Evolutionary conservation across 352 stramenopile genomes (phyloP).

Genomic region (Plasmopara viticola): DNA sequence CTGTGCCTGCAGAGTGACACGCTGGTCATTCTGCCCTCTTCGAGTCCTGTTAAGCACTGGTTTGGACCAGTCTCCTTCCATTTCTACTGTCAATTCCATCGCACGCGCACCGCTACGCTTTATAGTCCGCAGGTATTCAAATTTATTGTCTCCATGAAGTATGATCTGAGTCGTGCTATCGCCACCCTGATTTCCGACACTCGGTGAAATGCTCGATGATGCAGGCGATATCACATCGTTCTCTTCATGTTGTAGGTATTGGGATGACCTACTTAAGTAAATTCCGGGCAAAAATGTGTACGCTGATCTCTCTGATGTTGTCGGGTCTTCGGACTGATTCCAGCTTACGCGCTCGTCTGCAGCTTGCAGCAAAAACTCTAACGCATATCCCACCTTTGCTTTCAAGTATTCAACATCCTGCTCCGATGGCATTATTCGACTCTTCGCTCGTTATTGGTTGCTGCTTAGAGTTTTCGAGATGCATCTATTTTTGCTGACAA

Average conservation of each 20-base stretch:
- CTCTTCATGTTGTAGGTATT: constrained; percentile 13
- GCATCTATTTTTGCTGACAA: not conserved
- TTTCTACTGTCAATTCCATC: constrained; percentile 72
- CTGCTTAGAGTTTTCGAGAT: not conserved
- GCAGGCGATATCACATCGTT: not conserved
- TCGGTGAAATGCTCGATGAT: not conserved
- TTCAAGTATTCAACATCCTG: constrained; percentile 47
- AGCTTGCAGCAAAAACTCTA: constrained; percentile 51
- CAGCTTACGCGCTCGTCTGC: constrained; percentile 60
- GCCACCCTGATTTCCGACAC: constrained; percentile 14
- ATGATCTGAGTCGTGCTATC: constrained; percentile 37
- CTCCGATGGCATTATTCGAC: constrained; percentile 15
- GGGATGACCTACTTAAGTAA: constrained; percentile 23
- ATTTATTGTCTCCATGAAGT: constrained; percentile 76
- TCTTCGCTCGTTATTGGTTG: not conserved
- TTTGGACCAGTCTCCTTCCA: constrained; percentile 59
- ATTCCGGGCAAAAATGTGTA: constrained; percentile 66
- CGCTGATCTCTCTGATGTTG: constrained; percentile 1
- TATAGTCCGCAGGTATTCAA: constrained; percentile 74
- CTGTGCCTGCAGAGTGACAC: constrained; percentile 51
- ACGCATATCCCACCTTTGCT: constrained; percentile 42
- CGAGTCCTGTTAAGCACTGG: constrained; percentile 70
- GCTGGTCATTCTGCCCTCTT: constrained; percentile 63
- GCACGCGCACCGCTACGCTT: constrained; percentile 37
- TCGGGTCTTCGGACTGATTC: constrained; percentile 17